Percentiles rank a stretch among this genome's conserved stretches.
Evolutionary conservation across 2,329 filamentous ascomycete genomes (phyloP).

Genomic region (Pyricularia sp.): DNA sequence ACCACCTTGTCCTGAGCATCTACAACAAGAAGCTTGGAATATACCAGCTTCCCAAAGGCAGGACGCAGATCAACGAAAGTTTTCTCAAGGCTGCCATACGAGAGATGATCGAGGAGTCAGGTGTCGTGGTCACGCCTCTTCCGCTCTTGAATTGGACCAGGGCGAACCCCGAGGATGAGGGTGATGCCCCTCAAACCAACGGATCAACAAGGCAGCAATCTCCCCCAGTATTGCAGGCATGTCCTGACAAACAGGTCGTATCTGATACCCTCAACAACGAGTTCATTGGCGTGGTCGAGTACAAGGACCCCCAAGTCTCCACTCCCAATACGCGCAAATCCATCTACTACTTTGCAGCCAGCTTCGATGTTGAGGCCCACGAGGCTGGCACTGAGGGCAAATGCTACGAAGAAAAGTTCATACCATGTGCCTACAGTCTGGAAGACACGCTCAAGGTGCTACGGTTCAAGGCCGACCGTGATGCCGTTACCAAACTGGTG

Average conservation of each 20-base stretch:
- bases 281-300: slow-evolving; percentile 24
- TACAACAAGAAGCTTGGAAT: slow-evolving; percentile 32
- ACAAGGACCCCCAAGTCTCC: slow-evolving; percentile 23
- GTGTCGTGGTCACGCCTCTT: slow-evolving; percentile 27
- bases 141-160: slow-evolving; percentile 31
- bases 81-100: slow-evolving; percentile 31
- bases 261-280: slow-evolving; percentile 23
- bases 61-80: slow-evolving; percentile 36
- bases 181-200: background rate
- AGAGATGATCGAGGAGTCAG: slow-evolving; percentile 39
- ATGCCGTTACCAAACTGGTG: slow-evolving; percentile 12
- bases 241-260: slow-evolving; percentile 17
- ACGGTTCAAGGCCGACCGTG: slow-evolving; percentile 17
- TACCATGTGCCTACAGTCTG: slow-evolving; percentile 16
- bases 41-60: slow-evolving; percentile 37
- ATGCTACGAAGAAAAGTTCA: slow-evolving; percentile 23
- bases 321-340: slow-evolving; percentile 25
- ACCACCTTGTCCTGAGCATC: slow-evolving; percentile 29
- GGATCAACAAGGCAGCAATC: background rate
- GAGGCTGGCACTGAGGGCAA: slow-evolving; percentile 11
- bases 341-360: slow-evolving; percentile 30
- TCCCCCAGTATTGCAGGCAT: slow-evolving; percentile 2
- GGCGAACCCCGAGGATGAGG: slow-evolving; percentile 13
- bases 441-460: slow-evolving; percentile 13
- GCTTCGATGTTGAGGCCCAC: slow-evolving; percentile 12